Evolutionary conservation across 2,329 filamentous ascomycete species (phyloP), one percentile per base, ranked within the genome.

Genomic region (Zalaria obscura): DNA sequence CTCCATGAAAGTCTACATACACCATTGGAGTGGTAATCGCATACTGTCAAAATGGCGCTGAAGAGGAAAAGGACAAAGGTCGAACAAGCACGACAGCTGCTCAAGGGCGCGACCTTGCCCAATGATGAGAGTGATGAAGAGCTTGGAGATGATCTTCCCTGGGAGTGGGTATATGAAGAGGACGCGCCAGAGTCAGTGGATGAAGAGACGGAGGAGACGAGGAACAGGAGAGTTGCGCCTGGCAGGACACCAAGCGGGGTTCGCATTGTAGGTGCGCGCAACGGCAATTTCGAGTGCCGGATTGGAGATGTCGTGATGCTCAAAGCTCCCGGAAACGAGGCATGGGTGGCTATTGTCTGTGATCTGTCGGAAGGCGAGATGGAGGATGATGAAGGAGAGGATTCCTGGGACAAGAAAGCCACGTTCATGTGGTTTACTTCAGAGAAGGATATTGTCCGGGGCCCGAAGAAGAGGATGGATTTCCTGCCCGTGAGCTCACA

Each of bases 341-440:
- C 87, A 7, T 98, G 91, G 88, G 83, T 93, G 3, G 91, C 85
- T 29, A 78, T 98, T 47, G 81, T 95, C 40, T 82, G 80, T 53
- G 79, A 84, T 35, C 94, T 98, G 50, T 58, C 79, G 33, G 78
- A 89, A 36, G 75, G 79, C 28, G 78, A 82, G 36, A 47, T 48
- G 5, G 73, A 83, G 18, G 78, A 82, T 8, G 79, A 77, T 3
- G 75, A 82, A 39, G 55, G 55, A 35, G 59, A 67, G 10, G 41
- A 49, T 35, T 43, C 50, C 11, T 39, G 41, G 25, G 67, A 69
- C 47, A 95, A 86, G 68, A 78, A 80, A 26, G 89, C 83, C 42
- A 83, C 81, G 47, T 91, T 98, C 55, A 80, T 95, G 72, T 98
- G 91, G 91, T 95, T 98, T 57, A 87, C 84, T 0, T 86, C 84